Base-by-base conservation (phyloP, 1,139 yeast species). In the Ogataea hybrid region DNA sequence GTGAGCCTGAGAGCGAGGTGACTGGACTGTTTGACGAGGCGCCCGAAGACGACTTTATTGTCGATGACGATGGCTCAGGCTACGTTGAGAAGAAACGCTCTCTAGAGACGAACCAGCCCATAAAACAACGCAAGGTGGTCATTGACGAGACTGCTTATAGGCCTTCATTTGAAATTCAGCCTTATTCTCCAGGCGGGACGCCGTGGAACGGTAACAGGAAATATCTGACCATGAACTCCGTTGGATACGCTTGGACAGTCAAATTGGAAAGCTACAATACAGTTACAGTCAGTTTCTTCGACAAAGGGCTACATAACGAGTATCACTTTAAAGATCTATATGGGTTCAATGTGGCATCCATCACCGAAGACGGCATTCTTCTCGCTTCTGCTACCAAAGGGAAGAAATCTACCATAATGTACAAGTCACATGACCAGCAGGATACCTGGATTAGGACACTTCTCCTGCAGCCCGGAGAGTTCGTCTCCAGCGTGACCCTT, bases 241-340 rank as follows among this genome's bases (percentile, higher is more conserved):
- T 81, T 29, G 97, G 97, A 0, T 86, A 86, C 58, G 83, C 82
- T 0, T 86, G 96, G 82, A 71, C 86, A 0, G 95, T 87, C 15
- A 74, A 75, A 48, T 86, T 77, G 49, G 77, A 68, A 27, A 68
- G 61, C 11, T 61, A 83, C 51, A 78, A 81, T 51, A 80, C 90
- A 37, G 71, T 90, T 14, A 88, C 96, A 0, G 89, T 90, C 2
- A 79, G 90, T 11, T 92, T 92, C 57, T 89, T 88, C 57, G 97
- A 92, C 59, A 70, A 85, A 38, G 79, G 89, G 0, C 61, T 75
- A n/a, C 84, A 82, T 59, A 78, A 82, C 43, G 96, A 88, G 54
- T 88, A 87, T 55, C 94, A 88, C 63, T 90, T 92, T 64, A 83
- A 82, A 36, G 98, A 92, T 61, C 63, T 77, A 37, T 71, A 73